A percentile compares a stretch with the other conserved stretches of the same genome.
These are phyloP conservation scores for Perilla frutescens DNA, from an alignment of 257 asterid genomes.

Conservation along the genomic window DNA sequence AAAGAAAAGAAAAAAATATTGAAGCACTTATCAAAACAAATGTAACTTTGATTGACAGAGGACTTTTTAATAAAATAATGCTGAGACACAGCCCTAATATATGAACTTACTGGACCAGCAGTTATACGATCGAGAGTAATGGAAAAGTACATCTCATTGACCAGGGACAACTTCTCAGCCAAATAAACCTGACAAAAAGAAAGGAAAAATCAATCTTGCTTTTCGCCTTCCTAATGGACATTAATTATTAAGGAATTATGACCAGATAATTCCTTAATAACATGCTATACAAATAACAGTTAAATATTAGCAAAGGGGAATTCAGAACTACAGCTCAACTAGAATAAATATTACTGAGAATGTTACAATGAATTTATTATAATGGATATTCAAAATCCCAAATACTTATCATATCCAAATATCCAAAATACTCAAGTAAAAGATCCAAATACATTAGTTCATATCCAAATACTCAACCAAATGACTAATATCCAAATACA, in stretches of 20 bases:
- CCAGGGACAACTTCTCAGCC: conserved; percentile 87
- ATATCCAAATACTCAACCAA: too few species aligned
- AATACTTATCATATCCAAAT: too few species aligned
- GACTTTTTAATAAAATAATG: not conserved
- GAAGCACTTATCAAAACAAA: not conserved
- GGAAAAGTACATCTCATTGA: conserved; percentile 99
- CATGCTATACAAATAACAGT: conserved; percentile 12
- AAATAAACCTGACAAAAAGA: conserved; percentile 70
- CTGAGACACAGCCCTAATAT: not conserved
- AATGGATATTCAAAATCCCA: too few species aligned
- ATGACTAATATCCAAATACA: too few species aligned
- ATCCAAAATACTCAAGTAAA: too few species aligned
- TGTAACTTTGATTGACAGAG: not conserved
- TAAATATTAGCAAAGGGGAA: not conserved
- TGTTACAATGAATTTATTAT: conserved; percentile 19
- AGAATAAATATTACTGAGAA: conserved; percentile 1
- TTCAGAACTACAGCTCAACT: conserved; percentile 4
- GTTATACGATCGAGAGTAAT: conserved; percentile 92
- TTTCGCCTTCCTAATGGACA: conserved; percentile 9
- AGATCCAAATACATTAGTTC: too few species aligned
- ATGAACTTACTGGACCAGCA: conserved; percentile 96
- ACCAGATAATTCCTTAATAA: conserved; percentile 5
- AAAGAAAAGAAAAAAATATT: not conserved
- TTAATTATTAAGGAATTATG: not conserved
- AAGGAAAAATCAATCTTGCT: not conserved